Percentiles rank a stretch among this genome's conserved stretches.
phyloP scores from a whole-genome alignment of 441 rosid genomes.

The Pelargonium cotyledonis region DNA sequence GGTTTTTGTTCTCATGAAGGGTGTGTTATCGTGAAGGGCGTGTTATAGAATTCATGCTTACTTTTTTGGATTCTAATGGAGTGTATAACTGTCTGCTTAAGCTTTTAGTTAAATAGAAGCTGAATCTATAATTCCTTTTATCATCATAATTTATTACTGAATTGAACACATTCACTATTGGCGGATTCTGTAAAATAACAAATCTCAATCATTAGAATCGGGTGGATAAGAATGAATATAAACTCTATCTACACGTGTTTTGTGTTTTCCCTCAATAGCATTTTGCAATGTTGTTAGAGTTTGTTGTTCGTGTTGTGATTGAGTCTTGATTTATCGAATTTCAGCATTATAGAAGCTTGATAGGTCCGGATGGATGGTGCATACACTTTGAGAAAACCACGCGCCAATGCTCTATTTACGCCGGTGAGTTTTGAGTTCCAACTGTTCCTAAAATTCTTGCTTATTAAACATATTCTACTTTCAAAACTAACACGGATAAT shows the following conservation, averaged over 20 bases:
- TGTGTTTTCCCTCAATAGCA: background rate
- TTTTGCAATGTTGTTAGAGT: background rate
- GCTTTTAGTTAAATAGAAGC: no score
- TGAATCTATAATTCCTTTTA: background rate
- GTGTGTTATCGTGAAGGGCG: no score
- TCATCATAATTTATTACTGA: background rate
- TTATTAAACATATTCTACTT: background rate
- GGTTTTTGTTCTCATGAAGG: no score
- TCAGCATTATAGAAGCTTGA: constrained; percentile 67
- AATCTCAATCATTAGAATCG: background rate
- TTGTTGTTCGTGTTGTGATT: background rate
- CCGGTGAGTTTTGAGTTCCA: constrained; percentile 28
- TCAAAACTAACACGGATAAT: no score
- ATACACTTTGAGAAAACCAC: constrained; percentile 56
- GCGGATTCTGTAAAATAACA: background rate
- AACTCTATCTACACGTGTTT: background rate
- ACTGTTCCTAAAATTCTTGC: background rate
- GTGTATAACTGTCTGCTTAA: no score
- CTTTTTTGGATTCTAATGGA: no score
- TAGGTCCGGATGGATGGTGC: constrained; percentile 84
- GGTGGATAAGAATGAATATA: no score
- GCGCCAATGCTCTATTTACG: constrained; percentile 74
- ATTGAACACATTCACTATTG: background rate
- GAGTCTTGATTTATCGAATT: background rate
- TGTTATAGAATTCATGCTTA: no score